A percentile compares a stretch with the other conserved stretches of the same genome.
Conservation (phyloP, 2,329 filamentous ascomycete genomes). For the Diaporthe sp. region DNA sequence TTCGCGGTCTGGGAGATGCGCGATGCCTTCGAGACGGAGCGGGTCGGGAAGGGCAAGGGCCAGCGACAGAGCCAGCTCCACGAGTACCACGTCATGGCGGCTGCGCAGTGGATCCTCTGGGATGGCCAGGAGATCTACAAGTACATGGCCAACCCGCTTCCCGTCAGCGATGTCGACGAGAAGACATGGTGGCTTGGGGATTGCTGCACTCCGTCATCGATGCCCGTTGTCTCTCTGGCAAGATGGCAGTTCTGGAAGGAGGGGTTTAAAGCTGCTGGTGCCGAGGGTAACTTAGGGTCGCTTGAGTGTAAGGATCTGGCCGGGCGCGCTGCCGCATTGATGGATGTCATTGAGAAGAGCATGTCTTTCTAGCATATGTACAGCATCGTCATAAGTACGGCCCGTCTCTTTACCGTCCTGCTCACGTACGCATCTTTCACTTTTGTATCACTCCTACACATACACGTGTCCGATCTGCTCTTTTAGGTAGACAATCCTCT, state of each 20-base stretch:
- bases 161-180: background rate
- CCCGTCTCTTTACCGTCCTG: background rate
- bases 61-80: background rate
- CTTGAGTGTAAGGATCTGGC: background rate
- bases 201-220: background rate
- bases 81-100: conserved; percentile 10
- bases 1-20: conserved; percentile 4
- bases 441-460: too few species aligned
- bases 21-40: conserved; percentile 6
- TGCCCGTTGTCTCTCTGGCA: conserved; percentile 1
- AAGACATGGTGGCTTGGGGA: background rate
- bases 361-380: background rate
- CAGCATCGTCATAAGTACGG: too few species aligned
- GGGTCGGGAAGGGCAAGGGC: accelerated
- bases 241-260: conserved; percentile 15
- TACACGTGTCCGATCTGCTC: too few species aligned
- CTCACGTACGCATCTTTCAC: background rate
- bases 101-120: conserved; percentile 11
- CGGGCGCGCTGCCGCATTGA: background rate
- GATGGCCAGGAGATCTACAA: background rate
- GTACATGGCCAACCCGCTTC: background rate
- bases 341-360: background rate
- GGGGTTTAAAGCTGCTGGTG: background rate
- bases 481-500: too few species aligned
- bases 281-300: background rate